Conservation (phyloP, 2,329 filamentous ascomycete species). For the Neofusicoccum cordaticola region DNA sequence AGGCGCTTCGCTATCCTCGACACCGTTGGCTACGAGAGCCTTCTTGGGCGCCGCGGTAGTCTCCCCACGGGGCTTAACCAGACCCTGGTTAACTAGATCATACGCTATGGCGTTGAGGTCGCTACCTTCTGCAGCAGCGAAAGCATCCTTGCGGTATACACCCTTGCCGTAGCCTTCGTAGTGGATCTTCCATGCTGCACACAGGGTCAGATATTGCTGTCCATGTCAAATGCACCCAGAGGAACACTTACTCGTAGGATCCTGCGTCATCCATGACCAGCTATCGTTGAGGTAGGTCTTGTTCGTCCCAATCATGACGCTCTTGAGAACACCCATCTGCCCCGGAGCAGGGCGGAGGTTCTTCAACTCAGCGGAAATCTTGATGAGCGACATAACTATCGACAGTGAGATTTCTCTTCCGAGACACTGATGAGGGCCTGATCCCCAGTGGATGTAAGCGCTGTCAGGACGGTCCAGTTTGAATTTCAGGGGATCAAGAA, state of each 20-base stretch:
- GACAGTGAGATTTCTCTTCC: constrained; percentile 42
- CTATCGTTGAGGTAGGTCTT: constrained; percentile 49
- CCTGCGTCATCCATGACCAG: constrained; percentile 47
- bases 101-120: background rate
- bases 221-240: no score
- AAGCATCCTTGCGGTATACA: background rate
- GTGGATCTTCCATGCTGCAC: constrained; percentile 17
- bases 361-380: constrained; percentile 44
- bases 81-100: background rate
- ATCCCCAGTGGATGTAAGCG: constrained; percentile 45
- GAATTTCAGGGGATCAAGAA: constrained; percentile 42
- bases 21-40: background rate
- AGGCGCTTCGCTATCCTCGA: background rate
- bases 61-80: background rate
- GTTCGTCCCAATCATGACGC: constrained; percentile 36
- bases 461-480: constrained; percentile 42
- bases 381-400: constrained; percentile 43
- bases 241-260: constrained; percentile 45
- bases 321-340: constrained; percentile 47
- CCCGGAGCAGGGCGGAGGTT: constrained; percentile 47
- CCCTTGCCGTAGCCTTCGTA: constrained; percentile 15
- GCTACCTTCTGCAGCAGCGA: background rate
- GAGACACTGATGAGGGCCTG: constrained; percentile 49
- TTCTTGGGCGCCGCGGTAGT: background rate
- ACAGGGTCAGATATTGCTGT: background rate